These are phyloP conservation scores for Fonsecaea pugnacius DNA, from an alignment of 2,329 filamentous ascomycete species.

Conservation along the genomic window DNA sequence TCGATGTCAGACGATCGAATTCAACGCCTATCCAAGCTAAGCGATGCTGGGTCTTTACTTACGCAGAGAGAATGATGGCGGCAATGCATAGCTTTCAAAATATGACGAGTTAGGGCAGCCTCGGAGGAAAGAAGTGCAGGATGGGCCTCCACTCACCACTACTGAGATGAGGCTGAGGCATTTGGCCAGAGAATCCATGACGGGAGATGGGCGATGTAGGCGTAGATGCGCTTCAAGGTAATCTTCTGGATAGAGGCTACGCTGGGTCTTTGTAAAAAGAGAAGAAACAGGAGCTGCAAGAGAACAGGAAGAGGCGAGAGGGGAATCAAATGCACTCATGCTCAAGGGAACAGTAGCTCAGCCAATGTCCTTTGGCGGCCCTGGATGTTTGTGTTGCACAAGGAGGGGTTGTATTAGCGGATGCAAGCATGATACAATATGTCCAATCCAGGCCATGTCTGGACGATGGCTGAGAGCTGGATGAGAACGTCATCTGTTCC, in stretches of 20 bases:
- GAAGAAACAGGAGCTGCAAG: background rate
- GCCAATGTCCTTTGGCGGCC: background rate
- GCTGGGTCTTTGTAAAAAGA: background rate
- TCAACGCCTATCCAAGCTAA: background rate
- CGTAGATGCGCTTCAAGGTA: background rate
- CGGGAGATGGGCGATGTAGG: background rate
- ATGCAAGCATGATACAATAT: no score
- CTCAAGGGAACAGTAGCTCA: background rate
- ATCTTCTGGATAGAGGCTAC: background rate
- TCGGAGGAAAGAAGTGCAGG: no score
- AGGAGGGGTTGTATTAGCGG: no score
- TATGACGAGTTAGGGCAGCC: background rate
- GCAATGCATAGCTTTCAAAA: slow-evolving; percentile 10
- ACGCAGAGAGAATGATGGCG: slow-evolving; percentile 28
- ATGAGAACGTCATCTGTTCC: no score
- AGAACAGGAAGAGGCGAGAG: background rate
- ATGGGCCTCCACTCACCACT: background rate
- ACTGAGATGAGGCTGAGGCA: slow-evolving; percentile 2
- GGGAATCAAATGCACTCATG: background rate
- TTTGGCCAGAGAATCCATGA: background rate
- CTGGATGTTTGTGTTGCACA: no score
- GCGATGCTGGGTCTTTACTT: background rate
- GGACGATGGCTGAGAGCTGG: no score
- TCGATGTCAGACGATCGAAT: slow-evolving; percentile 14
- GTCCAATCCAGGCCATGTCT: no score